These are phyloP conservation scores for Apophysomyces ossiformis DNA, from an alignment of 371 early-diverging fungal genomes.

Conservation along the genomic window DNA sequence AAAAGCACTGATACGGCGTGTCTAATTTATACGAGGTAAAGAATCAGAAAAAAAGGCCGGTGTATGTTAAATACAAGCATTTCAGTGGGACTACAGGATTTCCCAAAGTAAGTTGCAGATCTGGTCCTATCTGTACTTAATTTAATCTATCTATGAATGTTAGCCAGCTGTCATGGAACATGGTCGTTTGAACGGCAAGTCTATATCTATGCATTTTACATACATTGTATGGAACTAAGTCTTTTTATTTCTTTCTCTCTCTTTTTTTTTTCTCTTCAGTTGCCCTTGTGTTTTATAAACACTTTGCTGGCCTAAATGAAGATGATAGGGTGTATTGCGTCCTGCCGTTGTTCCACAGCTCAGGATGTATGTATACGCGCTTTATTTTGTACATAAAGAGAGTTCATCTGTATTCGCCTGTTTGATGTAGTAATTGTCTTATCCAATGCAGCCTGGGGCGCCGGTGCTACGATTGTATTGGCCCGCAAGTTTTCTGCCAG, in stretches of 20 bases:
- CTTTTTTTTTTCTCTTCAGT: not conserved
- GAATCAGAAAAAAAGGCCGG: not conserved
- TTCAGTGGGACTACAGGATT: slow-evolving; percentile 37
- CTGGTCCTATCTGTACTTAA: not conserved
- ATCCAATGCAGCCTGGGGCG: slow-evolving; percentile 11
- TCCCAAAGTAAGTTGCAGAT: slow-evolving; percentile 9
- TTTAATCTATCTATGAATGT: no score
- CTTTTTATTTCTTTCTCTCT: no score
- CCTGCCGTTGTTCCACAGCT: slow-evolving; percentile 35
- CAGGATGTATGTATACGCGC: slow-evolving; percentile 17
- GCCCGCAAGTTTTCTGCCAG: slow-evolving; percentile 30
- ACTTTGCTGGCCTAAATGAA: slow-evolving; percentile 7
- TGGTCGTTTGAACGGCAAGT: no score
- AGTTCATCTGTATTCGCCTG: no score
- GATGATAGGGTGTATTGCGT: slow-evolving; percentile 30
- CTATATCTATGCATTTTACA: no score
- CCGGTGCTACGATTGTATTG: slow-evolving; percentile 27
- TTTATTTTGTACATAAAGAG: no score
- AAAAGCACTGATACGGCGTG: slow-evolving; percentile 14
- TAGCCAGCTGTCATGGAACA: no score
- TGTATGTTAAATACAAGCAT: no score
- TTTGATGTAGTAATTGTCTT: slow-evolving; percentile 10
- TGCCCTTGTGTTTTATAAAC: slow-evolving; percentile 11
- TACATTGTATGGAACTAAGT: no score
- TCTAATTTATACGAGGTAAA: slow-evolving; percentile 22